Conservation (phyloP, 208 protist genomes). For the Trypanosomatidae sp. region DNA sequence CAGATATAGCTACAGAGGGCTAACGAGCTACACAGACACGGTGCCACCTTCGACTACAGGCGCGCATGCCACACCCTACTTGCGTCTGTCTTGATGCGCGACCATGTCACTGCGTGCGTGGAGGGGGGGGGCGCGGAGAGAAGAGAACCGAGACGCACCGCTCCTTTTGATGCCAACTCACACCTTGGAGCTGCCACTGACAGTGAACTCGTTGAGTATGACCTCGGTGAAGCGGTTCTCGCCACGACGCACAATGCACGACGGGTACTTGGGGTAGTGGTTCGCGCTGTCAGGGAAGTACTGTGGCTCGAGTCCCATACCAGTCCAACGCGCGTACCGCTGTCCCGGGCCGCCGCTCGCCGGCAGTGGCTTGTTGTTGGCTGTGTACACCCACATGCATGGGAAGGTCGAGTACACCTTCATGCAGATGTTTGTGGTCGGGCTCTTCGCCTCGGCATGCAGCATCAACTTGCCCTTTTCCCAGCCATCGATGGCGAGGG, state of each 20-base stretch:
- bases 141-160: background rate
- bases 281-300: conserved; percentile 48
- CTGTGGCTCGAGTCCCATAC: conserved; percentile 55
- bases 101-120: background rate
- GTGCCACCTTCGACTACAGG: background rate
- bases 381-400: conserved; percentile 68
- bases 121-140: background rate
- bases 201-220: conserved; percentile 56
- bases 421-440: conserved; percentile 52
- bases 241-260: conserved; percentile 37
- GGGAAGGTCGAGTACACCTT: conserved; percentile 63
- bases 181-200: conserved; percentile 20
- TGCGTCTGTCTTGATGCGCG: background rate
- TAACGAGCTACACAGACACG: background rate
- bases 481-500: conserved; percentile 41
- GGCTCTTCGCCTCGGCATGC: conserved; percentile 49
- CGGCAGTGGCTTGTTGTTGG: conserved; percentile 50
- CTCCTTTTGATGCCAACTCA: background rate
- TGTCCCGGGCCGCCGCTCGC: conserved; percentile 42
- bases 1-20: conserved; percentile 2
- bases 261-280: conserved; percentile 35
- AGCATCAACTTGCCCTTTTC: conserved; percentile 35
- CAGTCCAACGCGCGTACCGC: conserved; percentile 44
- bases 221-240: conserved; percentile 43
- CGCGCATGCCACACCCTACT: background rate